Evolutionary conservation across 345 rosid species (phyloP), one percentile per base, ranked within the genome.

Genomic region (Psidium friedrichsthalianum): DNA sequence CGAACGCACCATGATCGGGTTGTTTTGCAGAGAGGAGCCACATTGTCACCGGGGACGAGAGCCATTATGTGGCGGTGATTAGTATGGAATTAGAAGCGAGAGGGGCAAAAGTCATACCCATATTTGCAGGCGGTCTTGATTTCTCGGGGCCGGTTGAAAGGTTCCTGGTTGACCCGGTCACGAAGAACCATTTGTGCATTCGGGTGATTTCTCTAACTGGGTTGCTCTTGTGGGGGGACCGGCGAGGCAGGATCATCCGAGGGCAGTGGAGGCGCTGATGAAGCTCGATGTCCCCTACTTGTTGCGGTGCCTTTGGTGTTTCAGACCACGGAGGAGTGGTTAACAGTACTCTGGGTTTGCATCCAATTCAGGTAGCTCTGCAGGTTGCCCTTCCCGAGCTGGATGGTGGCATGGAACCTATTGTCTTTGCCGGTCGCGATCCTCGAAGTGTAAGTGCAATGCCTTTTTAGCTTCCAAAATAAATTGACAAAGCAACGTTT

Each of bases 321-420:
- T 84, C 99, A 97, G 90, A 97, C 99, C 64, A 97, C 98, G 3
- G 99, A 95, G 90, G 99, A 97, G 88, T 97, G 99, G 99, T 83
- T 97, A 94, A 97, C 85, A 97, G 99, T 74, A 94, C 98, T 74
- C 89, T 97, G 88, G 99, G 99, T 51, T 89, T 97, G 49, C 99
- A 97, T 89, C 99, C 98, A 2, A 97, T 97, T 87, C 98, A 97
- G 91, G 99, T 97, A n/a, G 98, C 99, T 87, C 88, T 97, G 82
- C 98, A 97, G 88, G 99, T 97, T 88, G 98, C 99, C 84, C 96
- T 97, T 36, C 99, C 99, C 3, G 98, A 97, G 92, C 94, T 97
- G 56, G 99, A 96, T 89, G 99, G 99, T 56, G 99, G 96, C 74
- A 96, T 97, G 99, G 98, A 96, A 87, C 99, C 98, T 27, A 97